Evolutionary conservation across 805 yeast genomes (phyloP), one percentile per base, ranked within the genome.

Genomic region (Zygosaccharomyces kombuchaensis): DNA sequence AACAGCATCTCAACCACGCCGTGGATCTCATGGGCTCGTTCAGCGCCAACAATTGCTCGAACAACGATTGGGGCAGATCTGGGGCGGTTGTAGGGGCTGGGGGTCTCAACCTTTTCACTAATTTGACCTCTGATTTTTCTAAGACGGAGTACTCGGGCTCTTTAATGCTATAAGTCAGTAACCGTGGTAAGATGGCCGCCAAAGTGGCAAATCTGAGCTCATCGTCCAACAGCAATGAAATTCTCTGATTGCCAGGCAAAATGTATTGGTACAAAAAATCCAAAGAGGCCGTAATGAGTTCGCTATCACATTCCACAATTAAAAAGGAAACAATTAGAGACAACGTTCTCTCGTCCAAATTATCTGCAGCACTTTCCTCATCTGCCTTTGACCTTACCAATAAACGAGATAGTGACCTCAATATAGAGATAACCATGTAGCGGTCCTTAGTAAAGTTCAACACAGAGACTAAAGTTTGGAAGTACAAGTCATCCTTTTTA

Each of bases 11-110:
- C 73, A 93, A 82, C 98, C 98, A 93, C 25, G 88, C 77, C 4
- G 96, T 87, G 0, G 98, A 96, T 51, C 99, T 75, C 47, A 80
- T 75, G 2, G 98, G 98, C 66, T 93, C 99, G 9, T 81, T 76
- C 44, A 89, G 68, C 23, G 71, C 68, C 38, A 84, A 71, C 30
- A 93, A 74, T 36, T 82, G 77, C n/a, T 72, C 67, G 51, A 79
- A 75, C 30, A 88, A 70, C 3, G 73, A 73, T 2, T 68, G 68
- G 2, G 83, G 73, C 27, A 87, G 68, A 19, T 62, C 67, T 2
- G 96, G 90, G 4, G 89, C 81, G 4, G 73, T 70, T 1, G 73
- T 69, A 2, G 96, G 96, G 0, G 80, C 78, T 7, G 73, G 73
- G 3, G 81, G 81, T 50, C 72, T 73, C n/a, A 85, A 76, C 55